Conservation (phyloP, 2,329 filamentous ascomycete genomes). For the Xylariomycetidae sp. region DNA sequence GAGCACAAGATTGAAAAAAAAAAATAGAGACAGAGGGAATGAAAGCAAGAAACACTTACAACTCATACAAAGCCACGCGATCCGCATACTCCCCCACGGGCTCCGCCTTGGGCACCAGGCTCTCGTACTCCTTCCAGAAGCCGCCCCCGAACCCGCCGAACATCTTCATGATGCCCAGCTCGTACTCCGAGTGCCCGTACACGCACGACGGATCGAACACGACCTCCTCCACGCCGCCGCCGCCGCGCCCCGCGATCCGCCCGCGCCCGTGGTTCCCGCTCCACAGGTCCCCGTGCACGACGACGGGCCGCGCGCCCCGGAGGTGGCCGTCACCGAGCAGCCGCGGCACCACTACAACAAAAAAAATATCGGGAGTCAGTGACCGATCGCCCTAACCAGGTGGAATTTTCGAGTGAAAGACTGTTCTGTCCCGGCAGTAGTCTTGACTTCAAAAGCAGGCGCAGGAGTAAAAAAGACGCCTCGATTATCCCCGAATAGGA, state of each 20-base stretch:
- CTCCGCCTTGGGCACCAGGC: slow-evolving; percentile 71
- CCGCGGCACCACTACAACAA: slow-evolving; percentile 65
- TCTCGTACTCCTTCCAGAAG: slow-evolving; percentile 76
- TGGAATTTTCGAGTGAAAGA: no score
- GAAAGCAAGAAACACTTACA: slow-evolving; percentile 49
- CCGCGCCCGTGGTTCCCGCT: slow-evolving; percentile 74
- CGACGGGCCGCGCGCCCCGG: slow-evolving; percentile 64
- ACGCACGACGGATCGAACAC: slow-evolving; percentile 78
- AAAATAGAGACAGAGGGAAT: not conserved
- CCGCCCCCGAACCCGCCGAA: slow-evolving; percentile 76
- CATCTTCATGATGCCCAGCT: slow-evolving; percentile 93
- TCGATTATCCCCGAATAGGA: no score
- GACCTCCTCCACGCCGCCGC: slow-evolving; percentile 61
- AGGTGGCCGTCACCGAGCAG: slow-evolving; percentile 68
- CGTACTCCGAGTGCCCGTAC: slow-evolving; percentile 86
- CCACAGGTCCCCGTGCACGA: slow-evolving; percentile 93
- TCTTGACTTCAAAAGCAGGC: no score
- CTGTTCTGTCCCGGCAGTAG: no score
- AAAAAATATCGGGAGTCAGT: no score
- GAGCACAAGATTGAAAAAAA: no score
- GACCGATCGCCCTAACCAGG: no score
- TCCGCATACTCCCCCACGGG: slow-evolving; percentile 83
- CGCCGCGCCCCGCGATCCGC: slow-evolving; percentile 46
- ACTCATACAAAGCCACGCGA: slow-evolving; percentile 72
- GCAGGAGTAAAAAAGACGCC: no score